Base-by-base conservation (phyloP, 805 yeast genomes). In the Pichia paraexigua region DNA sequence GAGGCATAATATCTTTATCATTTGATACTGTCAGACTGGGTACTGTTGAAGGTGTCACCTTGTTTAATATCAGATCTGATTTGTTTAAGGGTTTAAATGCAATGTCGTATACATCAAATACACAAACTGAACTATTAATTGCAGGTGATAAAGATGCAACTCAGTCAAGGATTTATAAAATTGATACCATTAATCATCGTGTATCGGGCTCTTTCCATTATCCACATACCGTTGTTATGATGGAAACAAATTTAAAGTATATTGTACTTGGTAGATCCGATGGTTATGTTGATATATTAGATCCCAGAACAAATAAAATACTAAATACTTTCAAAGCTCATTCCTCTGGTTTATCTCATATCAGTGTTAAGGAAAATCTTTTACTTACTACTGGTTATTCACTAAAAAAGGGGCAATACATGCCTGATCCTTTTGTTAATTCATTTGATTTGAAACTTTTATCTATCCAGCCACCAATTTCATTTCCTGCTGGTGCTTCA, bases 401-500 rank as follows among this genome's bases (percentile, higher is more conserved):
- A 0, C 69, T 80, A 24, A 78, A 89, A 46, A 78, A 80, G 47
- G 81, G 82, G 46, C 72, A 75, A 9, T 73, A 73, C 50, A 67
- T 76, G 20, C 74, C 80, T 10, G 98, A 94, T 62, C 92, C 96
- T 0, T 74, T 92, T 55, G 90, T 92, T 21, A 83, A 83, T 57
- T 81, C 89, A 21, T 89, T 80, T 64, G 98, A 94, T 65, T 65
- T 88, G 30, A 76, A 95, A 55, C 77, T 81, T 52, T 72, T 87
- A 79, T 76, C 79, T 48, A 76, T 90, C 2, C 67, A 83, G 50
- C 73, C 95, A 0, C 97, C 97, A 3, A 74, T 92, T 9, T 80
- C 97, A 5, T 89, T 90, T 61, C 90, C 94, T 0, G 84, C 90
- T 0, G 97, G 97, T 13, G 97, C 98, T 0, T 76, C 86, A 11